Evolutionary conservation across 2,329 filamentous ascomycete species (phyloP), one percentile per base, ranked within the genome.

Genomic region (Paecilomyces variotii): DNA sequence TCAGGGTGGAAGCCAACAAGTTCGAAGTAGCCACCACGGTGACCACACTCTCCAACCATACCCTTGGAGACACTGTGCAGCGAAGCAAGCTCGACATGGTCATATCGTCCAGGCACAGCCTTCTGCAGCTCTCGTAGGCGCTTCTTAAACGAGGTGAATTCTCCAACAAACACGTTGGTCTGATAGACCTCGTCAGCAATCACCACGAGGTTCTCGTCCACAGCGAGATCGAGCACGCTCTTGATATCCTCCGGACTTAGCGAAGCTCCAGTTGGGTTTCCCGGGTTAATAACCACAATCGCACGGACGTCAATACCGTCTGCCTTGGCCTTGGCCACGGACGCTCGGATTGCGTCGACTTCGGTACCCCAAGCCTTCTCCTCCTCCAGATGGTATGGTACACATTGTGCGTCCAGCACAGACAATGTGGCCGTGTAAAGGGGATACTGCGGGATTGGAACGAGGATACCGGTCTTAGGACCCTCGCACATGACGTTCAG

Each of bases 181-280:
- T 99, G 94, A 84, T 99, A 99, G 39, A 99, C 94, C 77, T 99
- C 94, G 71, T 99, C 94, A 56, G 94, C 94, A 69, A 99, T 84
- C 64, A 97, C 81, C 58, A 97, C 91, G 27, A 99, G 83, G 67
- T 87, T 85, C 80, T 97, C 86, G 74, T 92, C 82, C 28, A 86
- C 87, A 45, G 94, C 93, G 63, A 97, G 88, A 63, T 94, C 85
- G 65, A 97, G 83, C n/a, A 97, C 90, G 56, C 83, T 82, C 69
- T 87, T 86, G 74, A 99, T 87, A 70, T 97, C 91, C 24, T 85
- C 82, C 64, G 88, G 83, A 35, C 87, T 80, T 19, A 99, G 84
- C 56, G 88, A 94, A 55, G 91, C 91, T 65, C 94, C 94, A 2
- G 94, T 99, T 2, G 94, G 94, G 79, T 99, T 99, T 60, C 94